A percentile compares a stretch with the other conserved stretches of the same genome.
These are phyloP conservation scores for Jatropha curcas DNA, from an alignment of 345 rosid species.

Conservation along the genomic window DNA sequence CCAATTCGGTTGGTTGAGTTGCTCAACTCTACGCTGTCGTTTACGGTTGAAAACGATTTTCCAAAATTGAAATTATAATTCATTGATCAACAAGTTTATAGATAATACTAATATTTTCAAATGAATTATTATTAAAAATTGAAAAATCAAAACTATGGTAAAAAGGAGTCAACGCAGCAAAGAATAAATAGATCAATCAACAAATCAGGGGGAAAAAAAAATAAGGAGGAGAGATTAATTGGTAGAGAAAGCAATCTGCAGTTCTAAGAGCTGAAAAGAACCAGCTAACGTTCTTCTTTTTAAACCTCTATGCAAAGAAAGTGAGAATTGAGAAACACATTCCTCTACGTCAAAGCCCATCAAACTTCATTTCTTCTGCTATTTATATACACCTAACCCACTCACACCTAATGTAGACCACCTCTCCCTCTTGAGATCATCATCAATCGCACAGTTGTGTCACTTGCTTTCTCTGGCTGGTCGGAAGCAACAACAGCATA, in stretches of 20 bases:
- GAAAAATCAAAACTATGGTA: no score
- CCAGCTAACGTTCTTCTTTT: slow-evolving; percentile 27
- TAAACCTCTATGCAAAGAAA: neutral
- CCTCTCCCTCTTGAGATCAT: neutral
- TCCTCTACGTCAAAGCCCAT: neutral
- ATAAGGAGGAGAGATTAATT: no score
- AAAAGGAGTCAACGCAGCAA: no score
- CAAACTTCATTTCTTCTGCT: neutral
- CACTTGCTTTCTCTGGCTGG: no score
- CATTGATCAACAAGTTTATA: no score
- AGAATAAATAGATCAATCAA: no score
- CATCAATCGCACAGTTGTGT: neutral
- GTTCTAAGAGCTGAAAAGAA: neutral
- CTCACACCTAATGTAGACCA: neutral
- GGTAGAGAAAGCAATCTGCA: slow-evolving; percentile 1
- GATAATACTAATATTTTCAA: no score
- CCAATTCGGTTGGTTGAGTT: slow-evolving; percentile 14
- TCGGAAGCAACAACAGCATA: neutral
- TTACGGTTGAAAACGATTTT: neutral
- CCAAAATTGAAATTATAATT: no score
- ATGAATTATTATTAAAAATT: no score
- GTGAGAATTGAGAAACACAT: neutral
- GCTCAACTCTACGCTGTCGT: neutral
- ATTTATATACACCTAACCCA: slow-evolving; percentile 12
- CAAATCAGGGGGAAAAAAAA: no score